Base-by-base conservation (phyloP, 257 asterid genomes). In the Ophiorrhiza pumila region DNA sequence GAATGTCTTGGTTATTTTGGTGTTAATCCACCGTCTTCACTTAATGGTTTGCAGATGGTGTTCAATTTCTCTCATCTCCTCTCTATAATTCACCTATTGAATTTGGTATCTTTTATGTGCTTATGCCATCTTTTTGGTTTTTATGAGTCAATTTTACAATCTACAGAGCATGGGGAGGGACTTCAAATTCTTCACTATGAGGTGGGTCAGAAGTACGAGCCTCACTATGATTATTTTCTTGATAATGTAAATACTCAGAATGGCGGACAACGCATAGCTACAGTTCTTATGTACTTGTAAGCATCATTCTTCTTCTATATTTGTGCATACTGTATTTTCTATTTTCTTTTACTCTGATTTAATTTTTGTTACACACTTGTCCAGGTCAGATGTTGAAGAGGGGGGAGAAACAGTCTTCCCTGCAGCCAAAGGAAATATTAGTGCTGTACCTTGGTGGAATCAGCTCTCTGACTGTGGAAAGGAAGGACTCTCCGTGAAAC, bases 371-470 rank as follows among this genome's bases (percentile, higher is more conserved):
- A 13, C 35, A 29, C 55, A 52, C 41, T 50, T 31, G 49, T 75
- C 46, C 92, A 95, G 99, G 80, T 92, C 99, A 62, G 98, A 95
- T 79, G 97, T 90, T 76, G 99, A 95, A 82, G 97, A 95, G 85
- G 99, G 99, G 27, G 99, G 99, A 73, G 99, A 95, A 83, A 95
- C 99, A 34, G 91, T 95, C 78, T 95, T 95, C 78, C 99, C 98
- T 1, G 88, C 90, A 69, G 98, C 99, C 56, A 87, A 81, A 82
- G 98, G 98, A 73, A 95, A 95, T 79, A 7, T 74, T 61, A 92
- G 90, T 79, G 80, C 94, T 22, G 94, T 95, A 29, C 95, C 99
- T 20, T 95, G 93, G 91, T 90, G 97, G 97, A 83, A 95, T 74
- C 93, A 92, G 85, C 96, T 95, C 25, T 95, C 99, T 67, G 92